Evolutionary conservation across 2,329 filamentous ascomycete genomes (phyloP), one percentile per base, ranked within the genome.

Genomic region (Epicoccum sorghinum): DNA sequence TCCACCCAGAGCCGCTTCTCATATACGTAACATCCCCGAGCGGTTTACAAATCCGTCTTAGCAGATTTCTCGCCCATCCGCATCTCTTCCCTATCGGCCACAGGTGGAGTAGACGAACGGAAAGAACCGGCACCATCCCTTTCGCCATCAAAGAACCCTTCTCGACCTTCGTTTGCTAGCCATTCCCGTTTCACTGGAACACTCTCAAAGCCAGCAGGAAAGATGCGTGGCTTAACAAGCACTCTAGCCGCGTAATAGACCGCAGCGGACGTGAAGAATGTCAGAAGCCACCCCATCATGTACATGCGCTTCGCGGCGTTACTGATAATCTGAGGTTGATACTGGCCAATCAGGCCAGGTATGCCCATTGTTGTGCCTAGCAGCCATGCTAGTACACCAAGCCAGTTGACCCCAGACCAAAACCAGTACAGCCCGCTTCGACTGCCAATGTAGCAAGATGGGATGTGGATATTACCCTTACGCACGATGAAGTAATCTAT

Each of bases 381-480:
- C 9, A 62, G 44, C 69, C 69, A 72, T 4, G 71, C 71, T 3
- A 61, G 60, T 4, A 63, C 59, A 32, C 73, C 74, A 7, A 66
- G 63, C 52, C 67, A 60, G 47, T 77, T 77, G 50, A 65, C 61
- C 14, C 75, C 74, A 8, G 52, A 43, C 40, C 47, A 58, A 52
- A 74, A 74, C 59, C 61, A 70, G 52, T 74, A 75, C 3, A 71
- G 63, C 1, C 59, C 55, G 9, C 36, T 61, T 24, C 60, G 60
- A 23, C 39, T 56, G 13, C 60, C 49, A n/a, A 57, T 32, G 49
- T 77, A 79, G 8, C 77, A 68, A 1, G 69, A 73, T 0, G 75
- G 74, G 4, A 78, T 65, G 47, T 78, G 74, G 8, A 78, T 55
- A 38, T 79, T 79, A 5, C 77, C 75, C 45, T 75, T 77, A 6